Evolutionary conservation across 2,329 filamentous ascomycete species (phyloP).

Genomic region (Ascochyta pisi): DNA sequence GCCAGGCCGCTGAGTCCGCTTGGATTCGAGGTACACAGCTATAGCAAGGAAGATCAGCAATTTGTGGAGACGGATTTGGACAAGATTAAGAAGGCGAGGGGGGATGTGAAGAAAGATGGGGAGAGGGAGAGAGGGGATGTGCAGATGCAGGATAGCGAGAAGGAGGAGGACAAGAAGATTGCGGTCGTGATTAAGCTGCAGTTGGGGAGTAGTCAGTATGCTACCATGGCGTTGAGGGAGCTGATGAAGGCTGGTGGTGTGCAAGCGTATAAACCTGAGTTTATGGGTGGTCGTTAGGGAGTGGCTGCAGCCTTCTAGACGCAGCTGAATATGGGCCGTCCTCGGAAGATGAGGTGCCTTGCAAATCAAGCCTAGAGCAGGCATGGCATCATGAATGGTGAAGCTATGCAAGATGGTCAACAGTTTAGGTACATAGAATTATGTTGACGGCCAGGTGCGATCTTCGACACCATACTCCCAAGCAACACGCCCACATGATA

Average conservation of each 20-base stretch:
- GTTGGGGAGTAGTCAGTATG: constrained; percentile 80
- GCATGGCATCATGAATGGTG: too few relatives aligned
- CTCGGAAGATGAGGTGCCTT: too few relatives aligned
- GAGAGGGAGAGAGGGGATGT: constrained; percentile 50
- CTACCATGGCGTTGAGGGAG: constrained; percentile 82
- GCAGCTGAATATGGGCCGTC: too few relatives aligned
- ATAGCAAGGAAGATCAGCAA: constrained; percentile 76
- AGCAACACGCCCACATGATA: too few relatives aligned
- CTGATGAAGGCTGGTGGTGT: constrained; percentile 73
- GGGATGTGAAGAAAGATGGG: constrained; percentile 54
- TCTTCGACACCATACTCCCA: too few relatives aligned
- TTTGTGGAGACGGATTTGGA: constrained; percentile 90
- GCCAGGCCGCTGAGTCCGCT: constrained; percentile 70
- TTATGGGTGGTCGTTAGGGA: constrained; percentile 55
- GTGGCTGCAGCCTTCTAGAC: too few relatives aligned
- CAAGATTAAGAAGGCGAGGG: constrained; percentile 59
- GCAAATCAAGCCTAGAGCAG: too few relatives aligned
- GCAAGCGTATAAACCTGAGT: constrained; percentile 68
- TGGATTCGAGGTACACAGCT: constrained; percentile 72
- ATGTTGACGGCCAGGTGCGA: too few relatives aligned
- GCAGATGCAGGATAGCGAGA: constrained; percentile 33
- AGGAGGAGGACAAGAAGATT: constrained; percentile 57
- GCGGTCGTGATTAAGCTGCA: constrained; percentile 77
- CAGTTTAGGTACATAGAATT: too few relatives aligned
- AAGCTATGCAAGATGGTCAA: too few relatives aligned